Percentiles rank a stretch among this genome's conserved stretches.
phyloP scores from a whole-genome alignment of 768 basidiomycete species.

The Nevesoporus exiguus region DNA sequence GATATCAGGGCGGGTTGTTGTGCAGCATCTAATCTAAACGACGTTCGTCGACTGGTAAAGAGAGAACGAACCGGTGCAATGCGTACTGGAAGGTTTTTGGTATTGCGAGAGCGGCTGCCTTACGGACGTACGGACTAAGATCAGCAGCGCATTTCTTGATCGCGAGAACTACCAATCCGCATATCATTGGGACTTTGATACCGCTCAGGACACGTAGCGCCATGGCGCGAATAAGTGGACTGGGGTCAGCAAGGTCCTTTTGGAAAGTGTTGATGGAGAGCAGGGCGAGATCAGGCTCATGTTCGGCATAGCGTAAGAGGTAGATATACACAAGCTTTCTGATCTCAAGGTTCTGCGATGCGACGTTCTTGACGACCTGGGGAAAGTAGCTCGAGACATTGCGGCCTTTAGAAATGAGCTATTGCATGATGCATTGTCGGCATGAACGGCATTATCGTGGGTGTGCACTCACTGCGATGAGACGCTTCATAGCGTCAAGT shows the following conservation, averaged over 20 bases:
- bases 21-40: constrained; percentile 62
- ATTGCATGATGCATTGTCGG: constrained; percentile 7
- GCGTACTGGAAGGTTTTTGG: constrained; percentile 77
- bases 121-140: constrained; percentile 91
- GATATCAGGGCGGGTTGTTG: constrained; percentile 71
- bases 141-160: constrained; percentile 93
- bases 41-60: background rate
- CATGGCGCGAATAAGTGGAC: constrained; percentile 94
- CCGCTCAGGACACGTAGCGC: constrained; percentile 90
- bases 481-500: constrained; percentile 90
- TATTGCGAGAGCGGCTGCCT: constrained; percentile 87
- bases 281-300: constrained; percentile 91
- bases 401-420: constrained; percentile 92
- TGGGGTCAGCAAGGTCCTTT: constrained; percentile 88
- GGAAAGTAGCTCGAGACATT: constrained; percentile 94
- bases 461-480: constrained; percentile 73
- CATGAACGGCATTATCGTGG: background rate
- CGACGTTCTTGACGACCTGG: constrained; percentile 96
- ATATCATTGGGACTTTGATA: constrained; percentile 88
- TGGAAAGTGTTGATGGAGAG: constrained; percentile 99
- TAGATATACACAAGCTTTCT: constrained; percentile 98
- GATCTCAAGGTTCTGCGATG: constrained; percentile 87
- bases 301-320: constrained; percentile 88
- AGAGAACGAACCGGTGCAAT: constrained; percentile 16
- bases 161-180: constrained; percentile 77